Base-by-base conservation (phyloP, 495 filamentous ascomycete genomes). In the Glonium stellatum region DNA sequence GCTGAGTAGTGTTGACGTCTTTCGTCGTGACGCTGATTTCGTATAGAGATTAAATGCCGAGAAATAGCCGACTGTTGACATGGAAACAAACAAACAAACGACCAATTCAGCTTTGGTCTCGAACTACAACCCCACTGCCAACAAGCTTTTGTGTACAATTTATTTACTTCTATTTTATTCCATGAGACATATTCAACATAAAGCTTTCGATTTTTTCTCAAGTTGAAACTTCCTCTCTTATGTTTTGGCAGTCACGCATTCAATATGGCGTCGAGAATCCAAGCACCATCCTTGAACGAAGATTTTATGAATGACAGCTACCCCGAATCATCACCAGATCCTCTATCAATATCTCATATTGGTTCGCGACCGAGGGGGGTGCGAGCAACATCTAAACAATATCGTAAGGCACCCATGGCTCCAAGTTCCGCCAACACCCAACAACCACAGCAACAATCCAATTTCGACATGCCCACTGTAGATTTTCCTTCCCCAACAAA, bases 401-500 rank as follows among this genome's bases (percentile, higher is more conserved):
- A 37, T 12, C 48, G 55, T 15, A 62, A 55, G 31, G 25, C 47
- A 35, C 66, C 62, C 11, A 52, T 65, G 11, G 51, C 54, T 27
- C 53, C 57, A 8, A 63, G 27, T 52, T 65, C 66, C 23, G 57
- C 63, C 50, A 64, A 51, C 60, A 66, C 61, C 34, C 52, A 58
- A 34, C 50, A 6, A 31, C 27, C 6, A 6, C 27, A 37, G 22
- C 57, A 56, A 49, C 57, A 34, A 13, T 5, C 27, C 1, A 53
- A 23, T 51, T 41, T 55, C 18, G n/a, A 47, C 9, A 58, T 59
- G 41, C 36, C 50, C 27, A 11, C 23, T 15, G 13, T 59, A 4
- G 60, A 59, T 1, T 58, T 63, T 42, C 48, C 49, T 5, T 72
- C 72, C 37, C 72, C 73, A 4, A 55, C 62, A 31, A 74, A 74